A percentile compares a stretch with the other conserved stretches of the same genome.
Conservation (phyloP, 169 alveolate species). For the Cardiosporidium cionae region DNA sequence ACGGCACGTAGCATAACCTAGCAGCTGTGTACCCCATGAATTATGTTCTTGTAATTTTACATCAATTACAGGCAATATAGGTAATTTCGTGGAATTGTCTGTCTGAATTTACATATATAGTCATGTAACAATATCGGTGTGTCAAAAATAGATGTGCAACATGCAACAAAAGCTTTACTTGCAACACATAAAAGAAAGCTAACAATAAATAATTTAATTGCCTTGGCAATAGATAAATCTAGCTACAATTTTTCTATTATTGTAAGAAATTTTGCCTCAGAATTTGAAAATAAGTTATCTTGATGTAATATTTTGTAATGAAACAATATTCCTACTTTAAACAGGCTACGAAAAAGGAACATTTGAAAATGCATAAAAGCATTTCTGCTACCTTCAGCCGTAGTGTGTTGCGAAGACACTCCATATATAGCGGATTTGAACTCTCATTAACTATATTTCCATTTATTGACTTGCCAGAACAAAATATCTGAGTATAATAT, state of each 20-base stretch:
- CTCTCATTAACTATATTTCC: conserved; percentile 48
- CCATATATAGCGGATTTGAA: conserved; percentile 63
- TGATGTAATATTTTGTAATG: no score
- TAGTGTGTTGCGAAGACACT: conserved; percentile 50
- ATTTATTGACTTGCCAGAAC: conserved; percentile 58
- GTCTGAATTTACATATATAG: conserved; percentile 12
- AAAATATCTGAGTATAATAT: conserved; percentile 40
- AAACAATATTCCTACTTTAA: no score
- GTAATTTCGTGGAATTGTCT: conserved; percentile 47
- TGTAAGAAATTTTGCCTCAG: no score
- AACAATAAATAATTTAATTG: no score
- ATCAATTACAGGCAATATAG: conserved; percentile 49
- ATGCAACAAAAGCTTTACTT: no score
- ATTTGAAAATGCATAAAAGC: no score
- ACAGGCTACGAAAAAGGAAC: no score
- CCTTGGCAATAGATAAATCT: no score
- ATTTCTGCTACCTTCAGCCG: conserved; percentile 10
- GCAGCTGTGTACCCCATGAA: conserved; percentile 47
- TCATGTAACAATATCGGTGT: background rate
- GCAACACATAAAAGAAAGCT: no score
- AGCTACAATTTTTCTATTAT: no score
- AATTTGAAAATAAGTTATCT: no score
- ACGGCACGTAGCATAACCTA: conserved; percentile 49
- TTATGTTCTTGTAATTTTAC: conserved; percentile 40
- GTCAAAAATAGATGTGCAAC: no score